These are phyloP conservation scores for Phaeolepiota aurea DNA, from an alignment of 768 basidiomycete genomes.

Conservation along the genomic window DNA sequence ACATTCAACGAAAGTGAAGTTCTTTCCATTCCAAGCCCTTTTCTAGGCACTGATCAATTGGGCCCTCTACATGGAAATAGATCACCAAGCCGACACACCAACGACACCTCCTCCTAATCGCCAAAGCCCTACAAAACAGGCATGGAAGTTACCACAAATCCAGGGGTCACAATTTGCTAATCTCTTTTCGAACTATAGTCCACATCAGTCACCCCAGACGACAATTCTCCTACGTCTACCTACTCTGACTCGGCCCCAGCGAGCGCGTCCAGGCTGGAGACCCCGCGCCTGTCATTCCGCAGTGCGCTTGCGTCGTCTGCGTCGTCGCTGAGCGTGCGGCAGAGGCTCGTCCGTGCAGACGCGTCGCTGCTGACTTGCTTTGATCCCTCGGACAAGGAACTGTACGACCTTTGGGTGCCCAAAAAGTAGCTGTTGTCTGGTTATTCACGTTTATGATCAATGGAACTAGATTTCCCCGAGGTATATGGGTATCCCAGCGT, in stretches of 20 bases:
- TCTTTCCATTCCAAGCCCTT: neutral
- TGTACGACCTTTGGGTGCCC: slow-evolving; percentile 74
- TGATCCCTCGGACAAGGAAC: slow-evolving; percentile 65
- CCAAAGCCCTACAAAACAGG: neutral
- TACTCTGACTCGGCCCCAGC: slow-evolving; percentile 19
- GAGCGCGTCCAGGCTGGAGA: slow-evolving; percentile 10
- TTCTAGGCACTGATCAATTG: no score
- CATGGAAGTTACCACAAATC: no score
- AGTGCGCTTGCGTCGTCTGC: slow-evolving; percentile 18
- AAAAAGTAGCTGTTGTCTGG: slow-evolving; percentile 25
- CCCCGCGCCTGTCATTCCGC: slow-evolving; percentile 16
- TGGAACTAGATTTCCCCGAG: neutral
- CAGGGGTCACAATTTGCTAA: neutral
- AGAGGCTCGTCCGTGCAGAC: slow-evolving; percentile 52
- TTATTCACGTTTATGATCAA: neutral
- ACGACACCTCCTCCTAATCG: neutral
- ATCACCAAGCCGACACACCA: neutral
- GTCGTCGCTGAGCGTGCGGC: slow-evolving; percentile 16
- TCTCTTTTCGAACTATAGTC: neutral
- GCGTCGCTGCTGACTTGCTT: slow-evolving; percentile 65
- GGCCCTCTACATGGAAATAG: no score
- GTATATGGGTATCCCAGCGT: no score
- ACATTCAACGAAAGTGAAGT: no score
- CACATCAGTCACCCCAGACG: slow-evolving; percentile 3
- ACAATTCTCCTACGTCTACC: slow-evolving; percentile 23